Base-by-base conservation (phyloP, 2,329 filamentous ascomycete genomes). In the Microcyclospora tardicrescens region DNA sequence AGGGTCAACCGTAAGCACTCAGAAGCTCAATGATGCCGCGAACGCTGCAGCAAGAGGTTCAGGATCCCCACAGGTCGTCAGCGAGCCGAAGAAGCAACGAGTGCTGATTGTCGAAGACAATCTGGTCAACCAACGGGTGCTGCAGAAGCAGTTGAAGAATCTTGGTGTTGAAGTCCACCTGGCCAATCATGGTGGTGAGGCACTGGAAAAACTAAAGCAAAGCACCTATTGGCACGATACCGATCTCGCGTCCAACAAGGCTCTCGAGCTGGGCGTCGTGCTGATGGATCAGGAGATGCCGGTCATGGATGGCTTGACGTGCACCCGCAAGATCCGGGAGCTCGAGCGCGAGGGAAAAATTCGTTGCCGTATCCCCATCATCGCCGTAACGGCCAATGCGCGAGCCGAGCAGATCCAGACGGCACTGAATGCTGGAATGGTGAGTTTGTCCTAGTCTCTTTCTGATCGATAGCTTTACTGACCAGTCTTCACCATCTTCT, bases 221-320 rank as follows among this genome's bases (percentile, higher is more conserved):
- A 64, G 62, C 1, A 61, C 56, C 1, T 68, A 63, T 45, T 67
- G 62, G 58, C 19, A 24, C 19, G 19, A 24, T 8, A 51, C 55
- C 16, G 55, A 53, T 11, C 52, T 53, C 13, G 44, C 41, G 16
- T 13, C 14, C 16, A 36, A n/a, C 15, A 28, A 34, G 10, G 38
- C 40, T 16, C 37, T 57, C 11, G 49, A 57, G 34, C 37, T 60
- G 2, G 54, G 52, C 24, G 54, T 85, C 34, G 77, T 87, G 10
- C 59, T 87, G 5, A 85, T 87, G 81, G 83, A 87, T 53, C 67
- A 85, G 35, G 81, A 86, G 52, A 87, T 87, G 82, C 82, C 82
- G 1, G 71, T 85, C 33, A 86, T 86, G 82, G 81, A 87, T 51
- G 83, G 83, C 28, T 73, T 83, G 58, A 80, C 79, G 2, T 84